A percentile compares a stretch with the other conserved stretches of the same genome.
These are phyloP conservation scores for Suhomyces yuchorum DNA, from an alignment of 1,139 yeast species.

Conservation along the genomic window DNA sequence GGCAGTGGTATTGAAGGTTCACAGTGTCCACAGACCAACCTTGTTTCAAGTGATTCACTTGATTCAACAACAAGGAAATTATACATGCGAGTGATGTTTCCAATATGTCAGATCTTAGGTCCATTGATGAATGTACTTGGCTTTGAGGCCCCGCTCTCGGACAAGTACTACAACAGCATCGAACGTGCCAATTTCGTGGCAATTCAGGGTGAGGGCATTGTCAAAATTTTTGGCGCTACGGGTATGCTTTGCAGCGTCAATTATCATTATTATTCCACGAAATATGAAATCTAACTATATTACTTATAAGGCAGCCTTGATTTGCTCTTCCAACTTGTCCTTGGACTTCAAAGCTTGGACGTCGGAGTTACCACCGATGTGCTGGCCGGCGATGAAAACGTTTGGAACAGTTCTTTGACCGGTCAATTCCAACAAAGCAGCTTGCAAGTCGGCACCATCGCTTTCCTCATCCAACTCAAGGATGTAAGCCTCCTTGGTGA, in stretches of 20 bases:
- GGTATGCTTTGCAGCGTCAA: not conserved
- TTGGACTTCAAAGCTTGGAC: conserved; percentile 58
- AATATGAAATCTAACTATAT: not conserved
- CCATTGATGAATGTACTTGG: too few species aligned
- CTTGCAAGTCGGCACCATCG: conserved; percentile 64
- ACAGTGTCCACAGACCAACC: not conserved
- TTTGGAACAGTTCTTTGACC: conserved; percentile 96
- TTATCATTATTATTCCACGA: not conserved
- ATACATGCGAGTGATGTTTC: not conserved
- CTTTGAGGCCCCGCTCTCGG: too few species aligned
- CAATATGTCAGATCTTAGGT: not conserved
- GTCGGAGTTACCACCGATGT: conserved; percentile 93
- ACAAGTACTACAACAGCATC: too few species aligned
- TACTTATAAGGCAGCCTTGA: conserved; percentile 30
- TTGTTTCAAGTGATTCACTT: not conserved
- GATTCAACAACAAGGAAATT: not conserved
- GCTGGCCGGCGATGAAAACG: conserved; percentile 84
- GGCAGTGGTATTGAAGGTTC: too few species aligned
- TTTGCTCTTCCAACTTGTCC: conserved; percentile 27
- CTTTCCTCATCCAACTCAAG: conserved; percentile 60
- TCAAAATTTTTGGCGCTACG: too few species aligned
- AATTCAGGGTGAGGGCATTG: too few species aligned
- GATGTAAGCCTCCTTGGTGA: conserved; percentile 57
- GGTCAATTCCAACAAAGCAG: conserved; percentile 70
- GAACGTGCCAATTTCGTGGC: too few species aligned